Evolutionary conservation across 2,329 filamentous ascomycete genomes (phyloP).

Genomic region (Ophiocordyceps camponoti-leonardi): DNA sequence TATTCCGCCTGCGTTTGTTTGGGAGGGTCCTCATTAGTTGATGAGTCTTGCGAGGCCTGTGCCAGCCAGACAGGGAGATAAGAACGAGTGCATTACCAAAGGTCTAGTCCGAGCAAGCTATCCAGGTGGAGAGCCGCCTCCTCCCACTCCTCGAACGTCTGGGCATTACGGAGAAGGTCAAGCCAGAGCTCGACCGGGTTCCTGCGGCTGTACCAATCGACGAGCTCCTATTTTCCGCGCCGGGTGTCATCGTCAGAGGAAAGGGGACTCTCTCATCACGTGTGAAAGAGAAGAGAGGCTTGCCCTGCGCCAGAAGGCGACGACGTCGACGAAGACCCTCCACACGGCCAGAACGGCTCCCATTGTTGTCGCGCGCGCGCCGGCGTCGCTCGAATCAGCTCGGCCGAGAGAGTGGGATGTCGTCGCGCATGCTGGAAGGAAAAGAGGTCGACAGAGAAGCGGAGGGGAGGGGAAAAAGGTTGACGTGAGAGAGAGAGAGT

Average conservation of each 20-base stretch:
- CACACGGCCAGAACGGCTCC: conserved; percentile 30
- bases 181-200: conserved; percentile 49
- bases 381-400: background rate
- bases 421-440: background rate
- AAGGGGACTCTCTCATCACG: conserved; percentile 1
- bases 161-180: conserved; percentile 45
- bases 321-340: conserved; percentile 42
- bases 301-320: conserved; percentile 46
- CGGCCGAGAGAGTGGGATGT: background rate
- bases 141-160: conserved; percentile 73
- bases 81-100: conserved; percentile 44
- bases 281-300: conserved; percentile 6
- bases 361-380: conserved; percentile 19
- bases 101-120: conserved; percentile 59
- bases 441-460: no score
- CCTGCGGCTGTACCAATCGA: conserved; percentile 48
- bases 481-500: no score
- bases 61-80: background rate
- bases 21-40: background rate
- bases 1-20: conserved; percentile 49
- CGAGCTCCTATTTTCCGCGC: conserved; percentile 39
- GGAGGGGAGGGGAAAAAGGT: no score
- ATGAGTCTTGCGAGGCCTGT: background rate
- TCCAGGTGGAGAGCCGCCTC: conserved; percentile 72
- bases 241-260: conserved; percentile 9